phyloP scores from a whole-genome alignment of 2,329 filamentous ascomycete species.

The Neonectria sp. region DNA sequence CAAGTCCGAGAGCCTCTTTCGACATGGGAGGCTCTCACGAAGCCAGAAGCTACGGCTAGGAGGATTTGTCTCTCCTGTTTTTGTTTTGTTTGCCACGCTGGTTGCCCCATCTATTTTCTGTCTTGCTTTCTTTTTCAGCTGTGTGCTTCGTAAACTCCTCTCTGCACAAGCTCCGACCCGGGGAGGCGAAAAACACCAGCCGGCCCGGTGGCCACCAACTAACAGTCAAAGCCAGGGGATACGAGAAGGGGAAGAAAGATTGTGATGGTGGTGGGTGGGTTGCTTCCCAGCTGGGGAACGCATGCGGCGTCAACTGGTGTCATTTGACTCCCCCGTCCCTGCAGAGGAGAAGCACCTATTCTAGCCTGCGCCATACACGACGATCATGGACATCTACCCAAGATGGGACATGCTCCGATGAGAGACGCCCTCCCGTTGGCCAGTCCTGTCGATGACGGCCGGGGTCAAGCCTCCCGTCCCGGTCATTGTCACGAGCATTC shows the following conservation, averaged over 20 bases:
- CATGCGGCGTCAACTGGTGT: constrained; percentile 26
- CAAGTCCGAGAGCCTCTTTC: constrained; percentile 32
- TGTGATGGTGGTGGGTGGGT: constrained; percentile 32
- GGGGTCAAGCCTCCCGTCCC: neutral
- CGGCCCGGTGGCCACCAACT: constrained; percentile 6
- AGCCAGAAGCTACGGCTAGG: neutral
- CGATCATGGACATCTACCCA: constrained; percentile 22
- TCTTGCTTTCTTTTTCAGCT: neutral
- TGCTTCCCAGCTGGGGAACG: constrained; percentile 23
- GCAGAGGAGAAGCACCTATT: constrained; percentile 21
- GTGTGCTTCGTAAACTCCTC: neutral
- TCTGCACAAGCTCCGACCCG: neutral
- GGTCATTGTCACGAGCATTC: constrained; percentile 1
- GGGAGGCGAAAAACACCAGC: constrained; percentile 9
- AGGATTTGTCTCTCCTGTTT: neutral
- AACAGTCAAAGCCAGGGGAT: constrained; percentile 5
- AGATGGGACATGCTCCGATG: constrained; percentile 27
- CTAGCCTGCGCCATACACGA: neutral
- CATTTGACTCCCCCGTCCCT: constrained; percentile 41
- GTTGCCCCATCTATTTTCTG: neutral
- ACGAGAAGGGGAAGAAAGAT: constrained; percentile 9
- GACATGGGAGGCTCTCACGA: constrained; percentile 4
- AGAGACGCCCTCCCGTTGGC: constrained; percentile 16
- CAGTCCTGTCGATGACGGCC: constrained; percentile 6
- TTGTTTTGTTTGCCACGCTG: neutral